phyloP scores from a whole-genome alignment of 164 flowering plant species.

The Berberis vulgaris region DNA sequence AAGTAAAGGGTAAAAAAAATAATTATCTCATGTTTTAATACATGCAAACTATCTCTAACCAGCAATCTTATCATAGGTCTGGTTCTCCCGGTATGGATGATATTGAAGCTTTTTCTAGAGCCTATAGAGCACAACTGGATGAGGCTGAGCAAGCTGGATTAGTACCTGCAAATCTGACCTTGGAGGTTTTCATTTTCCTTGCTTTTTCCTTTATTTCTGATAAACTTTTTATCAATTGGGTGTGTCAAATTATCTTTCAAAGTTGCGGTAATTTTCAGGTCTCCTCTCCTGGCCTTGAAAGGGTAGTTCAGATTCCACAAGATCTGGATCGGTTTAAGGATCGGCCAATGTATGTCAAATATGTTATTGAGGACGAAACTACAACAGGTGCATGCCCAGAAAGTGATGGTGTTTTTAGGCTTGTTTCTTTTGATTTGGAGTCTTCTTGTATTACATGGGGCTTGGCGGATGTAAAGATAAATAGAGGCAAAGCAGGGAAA shows the following conservation, averaged over 20 bases:
- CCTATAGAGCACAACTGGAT: conserved; percentile 51
- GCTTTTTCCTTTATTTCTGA: background rate
- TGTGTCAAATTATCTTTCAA: background rate
- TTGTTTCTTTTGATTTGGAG: conserved; percentile 60
- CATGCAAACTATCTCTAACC: conserved; percentile 1
- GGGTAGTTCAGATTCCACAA: conserved; percentile 63
- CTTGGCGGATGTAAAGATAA: conserved; percentile 71
- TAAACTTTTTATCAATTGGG: background rate
- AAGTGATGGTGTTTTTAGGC: conserved; percentile 70
- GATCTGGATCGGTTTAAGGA: conserved; percentile 82
- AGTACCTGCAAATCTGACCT: conserved; percentile 48
- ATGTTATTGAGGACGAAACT: conserved; percentile 23
- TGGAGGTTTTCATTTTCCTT: conserved; percentile 45
- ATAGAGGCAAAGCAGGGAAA: conserved; percentile 82
- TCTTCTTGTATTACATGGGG: conserved; percentile 65
- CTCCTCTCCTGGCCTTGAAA: conserved; percentile 85
- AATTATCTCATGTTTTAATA: background rate
- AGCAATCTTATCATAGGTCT: conserved; percentile 40
- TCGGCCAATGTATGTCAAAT: conserved; percentile 60
- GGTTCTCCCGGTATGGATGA: conserved; percentile 86
- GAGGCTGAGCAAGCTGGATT: conserved; percentile 62
- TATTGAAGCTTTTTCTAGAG: conserved; percentile 62
- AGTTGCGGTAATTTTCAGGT: conserved; percentile 32
- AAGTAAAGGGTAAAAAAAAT: no score
- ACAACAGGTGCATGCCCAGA: conserved; percentile 30